Conservation (phyloP, 148 eudicot genomes). For the Spergularia marina region DNA sequence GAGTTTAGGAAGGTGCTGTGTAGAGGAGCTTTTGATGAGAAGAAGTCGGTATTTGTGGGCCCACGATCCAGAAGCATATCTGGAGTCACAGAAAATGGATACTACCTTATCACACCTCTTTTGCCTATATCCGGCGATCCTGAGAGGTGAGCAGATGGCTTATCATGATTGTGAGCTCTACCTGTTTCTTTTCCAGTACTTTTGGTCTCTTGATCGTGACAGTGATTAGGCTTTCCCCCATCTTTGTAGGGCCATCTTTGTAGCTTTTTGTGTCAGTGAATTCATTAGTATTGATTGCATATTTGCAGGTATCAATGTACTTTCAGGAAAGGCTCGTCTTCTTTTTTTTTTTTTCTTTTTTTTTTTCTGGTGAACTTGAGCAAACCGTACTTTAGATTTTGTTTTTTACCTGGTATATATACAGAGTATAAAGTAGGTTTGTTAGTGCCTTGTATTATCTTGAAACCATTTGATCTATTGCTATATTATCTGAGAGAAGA, state of each 20-base stretch:
- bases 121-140: constrained; percentile 56
- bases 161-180: constrained; percentile 2
- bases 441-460: not conserved
- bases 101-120: constrained; percentile 82
- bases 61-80: constrained; percentile 99
- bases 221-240: too few relatives aligned
- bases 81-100: constrained; percentile 96
- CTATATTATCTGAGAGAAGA: not conserved
- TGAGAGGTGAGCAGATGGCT: constrained; percentile 52
- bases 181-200: not conserved
- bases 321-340: not conserved
- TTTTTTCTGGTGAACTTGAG: not conserved
- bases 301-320: not conserved
- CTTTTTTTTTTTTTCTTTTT: not conserved
- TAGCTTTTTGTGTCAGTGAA: not conserved
- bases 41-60: constrained; percentile 74
- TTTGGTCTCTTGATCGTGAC: not conserved
- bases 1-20: constrained; percentile 79
- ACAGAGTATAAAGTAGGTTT: not conserved
- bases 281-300: not conserved
- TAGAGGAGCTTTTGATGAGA: constrained; percentile 73
- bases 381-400: not conserved
- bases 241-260: not conserved
- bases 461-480: not conserved
- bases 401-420: not conserved